A percentile compares a stretch with the other conserved stretches of the same genome.
Conservation (phyloP, 306 rosid genomes). For the Argentina anserina region DNA sequence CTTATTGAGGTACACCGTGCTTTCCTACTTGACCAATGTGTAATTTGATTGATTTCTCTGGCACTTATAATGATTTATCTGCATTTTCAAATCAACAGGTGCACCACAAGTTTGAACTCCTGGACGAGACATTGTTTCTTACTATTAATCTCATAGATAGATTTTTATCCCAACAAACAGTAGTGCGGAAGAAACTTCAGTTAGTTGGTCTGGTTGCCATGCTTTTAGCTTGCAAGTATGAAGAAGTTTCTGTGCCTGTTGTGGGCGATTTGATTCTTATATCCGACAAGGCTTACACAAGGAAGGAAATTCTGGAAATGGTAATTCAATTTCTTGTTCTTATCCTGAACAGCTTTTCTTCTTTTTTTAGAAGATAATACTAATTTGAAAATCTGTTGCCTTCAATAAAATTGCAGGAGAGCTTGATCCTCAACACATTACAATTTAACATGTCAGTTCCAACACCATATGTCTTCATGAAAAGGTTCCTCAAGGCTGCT, state of each 20-base stretch:
- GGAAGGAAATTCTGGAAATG: constrained; percentile 82
- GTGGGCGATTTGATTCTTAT: constrained; percentile 84
- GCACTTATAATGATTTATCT: constrained; percentile 7
- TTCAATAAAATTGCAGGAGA: constrained; percentile 54
- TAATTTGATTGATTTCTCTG: constrained; percentile 20
- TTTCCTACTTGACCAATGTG: constrained; percentile 21
- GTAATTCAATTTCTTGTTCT: constrained; percentile 35
- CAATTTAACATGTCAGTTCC: constrained; percentile 92
- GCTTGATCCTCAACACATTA: constrained; percentile 68
- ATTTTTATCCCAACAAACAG: constrained; percentile 57
- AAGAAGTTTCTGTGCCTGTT: constrained; percentile 90
- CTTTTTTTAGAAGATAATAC: neutral
- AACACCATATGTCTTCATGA: constrained; percentile 75
- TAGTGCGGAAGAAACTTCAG: constrained; percentile 90
- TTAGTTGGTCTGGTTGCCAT: constrained; percentile 93
- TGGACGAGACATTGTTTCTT: constrained; percentile 89
- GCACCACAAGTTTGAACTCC: constrained; percentile 90
- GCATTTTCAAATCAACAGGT: constrained; percentile 50
- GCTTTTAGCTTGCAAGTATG: constrained; percentile 98
- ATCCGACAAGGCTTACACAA: constrained; percentile 83
- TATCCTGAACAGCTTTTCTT: neutral
- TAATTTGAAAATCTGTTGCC: neutral
- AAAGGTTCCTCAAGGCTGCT: constrained; percentile 94
- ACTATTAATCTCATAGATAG: constrained; percentile 77
- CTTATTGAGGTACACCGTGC: constrained; percentile 71